Percentiles rank a stretch among this genome's conserved stretches.
Evolutionary conservation across 192 early-diverging fungal species (phyloP).

Genomic region (Coemansia sp.): DNA sequence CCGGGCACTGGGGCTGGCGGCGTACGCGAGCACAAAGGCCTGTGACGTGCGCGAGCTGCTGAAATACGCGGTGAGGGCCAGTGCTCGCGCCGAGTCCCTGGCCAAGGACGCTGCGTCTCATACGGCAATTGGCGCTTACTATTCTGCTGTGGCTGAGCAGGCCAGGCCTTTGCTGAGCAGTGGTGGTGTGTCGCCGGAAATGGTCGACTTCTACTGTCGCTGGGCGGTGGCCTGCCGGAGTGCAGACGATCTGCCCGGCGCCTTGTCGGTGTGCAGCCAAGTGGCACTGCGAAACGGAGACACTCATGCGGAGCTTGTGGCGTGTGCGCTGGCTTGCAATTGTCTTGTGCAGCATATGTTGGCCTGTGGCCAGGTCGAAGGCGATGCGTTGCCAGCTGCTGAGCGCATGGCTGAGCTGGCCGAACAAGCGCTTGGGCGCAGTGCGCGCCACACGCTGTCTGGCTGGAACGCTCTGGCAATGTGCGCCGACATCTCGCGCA

Average conservation of each 20-base stretch:
- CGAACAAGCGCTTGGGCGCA: conserved; percentile 10
- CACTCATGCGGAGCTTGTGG: conserved; percentile 11
- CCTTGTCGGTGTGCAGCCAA: background rate
- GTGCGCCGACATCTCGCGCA: conserved; percentile 41
- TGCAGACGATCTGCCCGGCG: background rate
- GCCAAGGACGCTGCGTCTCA: background rate
- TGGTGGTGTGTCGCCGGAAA: background rate
- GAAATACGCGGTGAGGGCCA: conserved; percentile 28
- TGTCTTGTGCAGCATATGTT: background rate
- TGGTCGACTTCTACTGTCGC: conserved; percentile 8
- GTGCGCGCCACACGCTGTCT: conserved; percentile 32
- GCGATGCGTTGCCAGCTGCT: background rate
- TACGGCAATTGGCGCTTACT: conserved; percentile 14
- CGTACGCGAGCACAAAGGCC: conserved; percentile 31
- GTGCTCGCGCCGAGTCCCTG: conserved; percentile 3
- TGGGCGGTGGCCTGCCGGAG: background rate
- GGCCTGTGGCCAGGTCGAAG: background rate
- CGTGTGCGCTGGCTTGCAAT: conserved; percentile 13
- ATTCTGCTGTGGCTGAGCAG: conserved; percentile 19
- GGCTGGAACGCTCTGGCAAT: conserved; percentile 46
- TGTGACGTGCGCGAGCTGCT: conserved; percentile 46
- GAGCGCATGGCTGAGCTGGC: background rate
- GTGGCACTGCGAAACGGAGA: background rate
- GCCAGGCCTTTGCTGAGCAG: conserved; percentile 5
- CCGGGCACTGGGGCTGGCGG: conserved; percentile 27